A percentile compares a stretch with the other conserved stretches of the same genome.
Conservation (phyloP, 345 rosid species). For the Cardiospermum halicacabum region DNA sequence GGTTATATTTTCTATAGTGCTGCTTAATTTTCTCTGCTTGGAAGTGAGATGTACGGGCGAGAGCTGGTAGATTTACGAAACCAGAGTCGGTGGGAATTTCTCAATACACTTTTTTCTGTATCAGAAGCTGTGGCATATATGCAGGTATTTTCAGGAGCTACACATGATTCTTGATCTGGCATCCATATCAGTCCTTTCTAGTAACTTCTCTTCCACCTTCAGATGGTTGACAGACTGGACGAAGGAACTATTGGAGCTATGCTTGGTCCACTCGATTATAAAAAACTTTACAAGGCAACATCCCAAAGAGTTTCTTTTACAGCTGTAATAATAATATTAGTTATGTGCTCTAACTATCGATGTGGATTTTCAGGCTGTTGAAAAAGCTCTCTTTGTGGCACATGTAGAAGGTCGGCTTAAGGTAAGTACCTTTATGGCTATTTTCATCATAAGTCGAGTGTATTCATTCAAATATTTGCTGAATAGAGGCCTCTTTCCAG, state of each 20-base stretch:
- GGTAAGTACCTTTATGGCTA: slow-evolving; percentile 33
- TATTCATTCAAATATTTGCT: slow-evolving; percentile 10
- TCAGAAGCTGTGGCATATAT: slow-evolving; percentile 94
- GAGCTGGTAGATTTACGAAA: slow-evolving; percentile 93
- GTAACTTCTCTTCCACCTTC: slow-evolving; percentile 19
- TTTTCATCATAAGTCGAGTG: background rate
- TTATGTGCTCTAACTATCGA: slow-evolving; percentile 19
- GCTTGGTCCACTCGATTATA: slow-evolving; percentile 79
- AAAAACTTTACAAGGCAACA: slow-evolving; percentile 82
- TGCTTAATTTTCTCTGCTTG: slow-evolving; percentile 39
- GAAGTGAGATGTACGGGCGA: slow-evolving; percentile 92
- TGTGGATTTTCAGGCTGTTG: slow-evolving; percentile 70
- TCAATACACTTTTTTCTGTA: slow-evolving; percentile 89
- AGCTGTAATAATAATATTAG: background rate
- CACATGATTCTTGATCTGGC: background rate
- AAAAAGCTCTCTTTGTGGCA: slow-evolving; percentile 91
- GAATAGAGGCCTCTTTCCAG: slow-evolving; percentile 36
- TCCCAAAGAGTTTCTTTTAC: slow-evolving; percentile 13
- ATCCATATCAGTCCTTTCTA: slow-evolving; percentile 5
- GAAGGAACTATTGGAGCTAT: slow-evolving; percentile 71
- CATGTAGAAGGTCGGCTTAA: slow-evolving; percentile 96
- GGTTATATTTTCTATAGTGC: slow-evolving; percentile 29
- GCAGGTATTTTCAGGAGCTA: slow-evolving; percentile 51
- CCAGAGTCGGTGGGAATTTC: slow-evolving; percentile 86
- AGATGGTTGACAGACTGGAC: slow-evolving; percentile 94